Conservation (phyloP, 1,284 basidiomycete species). For the Naganishia liquefaciens region DNA sequence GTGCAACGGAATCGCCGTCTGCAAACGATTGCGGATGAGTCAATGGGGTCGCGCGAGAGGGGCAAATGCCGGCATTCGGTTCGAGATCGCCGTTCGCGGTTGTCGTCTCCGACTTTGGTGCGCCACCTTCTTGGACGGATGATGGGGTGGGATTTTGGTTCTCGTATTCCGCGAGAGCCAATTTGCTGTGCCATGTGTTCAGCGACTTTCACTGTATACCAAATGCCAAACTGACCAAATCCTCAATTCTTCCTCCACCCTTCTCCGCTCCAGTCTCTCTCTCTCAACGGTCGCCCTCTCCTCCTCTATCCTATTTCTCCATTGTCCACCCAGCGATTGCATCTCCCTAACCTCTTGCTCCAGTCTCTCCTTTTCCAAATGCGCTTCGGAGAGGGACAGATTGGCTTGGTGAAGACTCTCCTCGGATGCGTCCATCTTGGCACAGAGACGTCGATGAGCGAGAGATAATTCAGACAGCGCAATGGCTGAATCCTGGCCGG, state of each 20-base stretch:
- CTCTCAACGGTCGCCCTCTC: slow-evolving; percentile 60
- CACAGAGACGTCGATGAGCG: slow-evolving; percentile 51
- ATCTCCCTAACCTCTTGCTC: slow-evolving; percentile 61
- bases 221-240: slow-evolving; percentile 42
- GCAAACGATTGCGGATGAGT: slow-evolving; percentile 1
- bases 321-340: slow-evolving; percentile 41
- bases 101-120: not conserved
- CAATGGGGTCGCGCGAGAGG: not conserved
- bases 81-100: not conserved
- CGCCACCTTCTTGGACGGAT: no score
- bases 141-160: not conserved
- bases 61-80: not conserved
- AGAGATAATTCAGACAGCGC: slow-evolving; percentile 52
- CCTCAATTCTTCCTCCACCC: slow-evolving; percentile 50
- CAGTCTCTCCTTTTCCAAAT: slow-evolving; percentile 61
- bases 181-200: slow-evolving; percentile 39
- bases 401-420: slow-evolving; percentile 36
- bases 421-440: slow-evolving; percentile 50
- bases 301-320: slow-evolving; percentile 60
- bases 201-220: not conserved
- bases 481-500: slow-evolving; percentile 34
- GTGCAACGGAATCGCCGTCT: not conserved
- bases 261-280: slow-evolving; percentile 47
- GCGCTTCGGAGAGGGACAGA: slow-evolving; percentile 52
- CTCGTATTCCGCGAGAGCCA: slow-evolving; percentile 44